Evolutionary conservation across 306 rosid species (phyloP).

Genomic region (Hippophae rhamnoides): DNA sequence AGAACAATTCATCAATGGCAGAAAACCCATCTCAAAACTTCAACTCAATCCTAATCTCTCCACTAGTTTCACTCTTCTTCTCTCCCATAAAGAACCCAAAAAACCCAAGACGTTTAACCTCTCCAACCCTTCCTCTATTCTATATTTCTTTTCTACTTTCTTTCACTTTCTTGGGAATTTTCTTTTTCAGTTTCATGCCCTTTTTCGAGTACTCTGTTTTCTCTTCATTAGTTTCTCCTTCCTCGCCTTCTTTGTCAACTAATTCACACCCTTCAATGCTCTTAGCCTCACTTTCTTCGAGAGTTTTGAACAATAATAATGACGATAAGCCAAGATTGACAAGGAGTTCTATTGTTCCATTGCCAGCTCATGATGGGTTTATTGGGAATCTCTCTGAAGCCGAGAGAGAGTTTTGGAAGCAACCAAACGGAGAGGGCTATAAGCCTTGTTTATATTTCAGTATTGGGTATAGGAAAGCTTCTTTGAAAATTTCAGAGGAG

Average conservation of each 20-base stretch:
- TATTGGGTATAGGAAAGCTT: slow-evolving; percentile 31
- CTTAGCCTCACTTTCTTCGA: slow-evolving; percentile 17
- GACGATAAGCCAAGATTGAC: slow-evolving; percentile 18
- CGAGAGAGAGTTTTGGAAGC: slow-evolving; percentile 45
- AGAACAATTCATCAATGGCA: slow-evolving; percentile 18
- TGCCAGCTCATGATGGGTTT: slow-evolving; percentile 26
- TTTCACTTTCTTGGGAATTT: slow-evolving; percentile 30
- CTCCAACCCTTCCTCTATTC: slow-evolving; percentile 18
- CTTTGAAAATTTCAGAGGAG: slow-evolving; percentile 25
- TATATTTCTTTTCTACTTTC: slow-evolving; percentile 27
- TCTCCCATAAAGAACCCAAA: slow-evolving; percentile 18
- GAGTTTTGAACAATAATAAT: background rate
- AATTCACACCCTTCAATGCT: slow-evolving; percentile 7
- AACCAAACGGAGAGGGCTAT: slow-evolving; percentile 36
- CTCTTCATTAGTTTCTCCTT: slow-evolving; percentile 5
- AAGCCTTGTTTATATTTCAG: slow-evolving; percentile 39
- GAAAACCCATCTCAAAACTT: slow-evolving; percentile 24
- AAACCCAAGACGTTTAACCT: slow-evolving; percentile 15
- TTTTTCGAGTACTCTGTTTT: slow-evolving; percentile 6
- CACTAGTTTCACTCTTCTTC: slow-evolving; percentile 23
- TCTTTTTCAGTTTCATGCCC: slow-evolving; percentile 18
- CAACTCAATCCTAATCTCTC: slow-evolving; percentile 26
- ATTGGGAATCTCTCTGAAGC: slow-evolving; percentile 21
- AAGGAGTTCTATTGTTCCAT: slow-evolving; percentile 23
- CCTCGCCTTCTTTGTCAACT: slow-evolving; percentile 9